phyloP scores from a whole-genome alignment of 176 grass and related monocot genomes.

The Avena insularis region DNA sequence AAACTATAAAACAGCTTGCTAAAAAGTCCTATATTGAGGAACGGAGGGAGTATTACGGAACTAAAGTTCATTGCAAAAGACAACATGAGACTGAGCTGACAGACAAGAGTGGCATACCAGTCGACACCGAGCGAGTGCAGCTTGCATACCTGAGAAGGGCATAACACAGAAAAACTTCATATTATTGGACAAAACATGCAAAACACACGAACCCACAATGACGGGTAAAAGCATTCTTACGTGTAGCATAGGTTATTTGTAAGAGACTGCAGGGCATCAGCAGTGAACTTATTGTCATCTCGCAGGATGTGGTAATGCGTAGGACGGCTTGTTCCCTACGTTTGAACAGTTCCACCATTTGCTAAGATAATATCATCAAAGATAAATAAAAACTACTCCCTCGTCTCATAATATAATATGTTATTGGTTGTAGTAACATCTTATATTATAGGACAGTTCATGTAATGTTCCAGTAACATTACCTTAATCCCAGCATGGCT shows the following conservation, averaged over 20 bases:
- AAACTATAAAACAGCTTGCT: too few species aligned
- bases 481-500: slow-evolving; percentile 85
- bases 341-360: neutral
- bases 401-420: too few species aligned
- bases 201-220: neutral
- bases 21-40: too few species aligned
- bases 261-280: slow-evolving; percentile 65
- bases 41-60: neutral
- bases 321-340: slow-evolving; percentile 71
- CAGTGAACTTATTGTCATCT: slow-evolving; percentile 78
- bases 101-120: slow-evolving; percentile 54
- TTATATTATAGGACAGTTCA: neutral
- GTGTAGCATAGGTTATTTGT: slow-evolving; percentile 82
- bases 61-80: neutral
- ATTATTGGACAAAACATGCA: neutral
- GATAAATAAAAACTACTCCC: neutral
- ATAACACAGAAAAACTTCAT: neutral
- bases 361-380: neutral
- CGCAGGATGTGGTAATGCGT: slow-evolving; percentile 79
- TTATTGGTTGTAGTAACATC: too few species aligned
- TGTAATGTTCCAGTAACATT: slow-evolving; percentile 2
- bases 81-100: neutral
- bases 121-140: slow-evolving; percentile 81
- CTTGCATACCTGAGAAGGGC: slow-evolving; percentile 61
- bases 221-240: slow-evolving; percentile 43